phyloP scores from a whole-genome alignment of 352 stramenopile species.

The Pythium insidiosum region DNA sequence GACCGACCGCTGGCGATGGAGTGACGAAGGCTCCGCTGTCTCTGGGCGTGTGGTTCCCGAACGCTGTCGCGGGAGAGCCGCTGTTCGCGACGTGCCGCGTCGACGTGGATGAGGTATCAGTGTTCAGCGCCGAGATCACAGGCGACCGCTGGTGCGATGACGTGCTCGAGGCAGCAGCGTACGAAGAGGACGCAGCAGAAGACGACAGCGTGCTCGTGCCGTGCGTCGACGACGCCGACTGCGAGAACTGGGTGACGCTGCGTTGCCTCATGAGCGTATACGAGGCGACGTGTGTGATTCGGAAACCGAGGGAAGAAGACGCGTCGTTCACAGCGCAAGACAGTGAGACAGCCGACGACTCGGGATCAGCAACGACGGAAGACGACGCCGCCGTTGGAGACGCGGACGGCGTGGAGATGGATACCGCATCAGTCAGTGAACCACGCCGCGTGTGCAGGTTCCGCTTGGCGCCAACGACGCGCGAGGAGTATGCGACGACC shows the following conservation, averaged over 20 bases:
- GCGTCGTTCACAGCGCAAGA: no score
- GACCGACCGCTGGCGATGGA: neutral
- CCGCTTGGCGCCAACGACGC: slow-evolving; percentile 6
- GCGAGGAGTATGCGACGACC: slow-evolving; percentile 1
- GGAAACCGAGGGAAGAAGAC: neutral
- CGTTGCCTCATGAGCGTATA: slow-evolving; percentile 63
- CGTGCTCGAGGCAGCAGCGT: neutral
- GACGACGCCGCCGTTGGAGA: no score
- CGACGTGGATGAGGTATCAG: slow-evolving; percentile 34
- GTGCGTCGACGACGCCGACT: slow-evolving; percentile 29
- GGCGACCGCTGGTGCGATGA: slow-evolving; percentile 58
- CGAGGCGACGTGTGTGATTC: slow-evolving; percentile 31
- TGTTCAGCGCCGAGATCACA: slow-evolving; percentile 50
- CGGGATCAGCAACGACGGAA: neutral
- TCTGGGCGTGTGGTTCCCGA: slow-evolving; percentile 63
- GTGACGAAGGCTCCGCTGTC: slow-evolving; percentile 18
- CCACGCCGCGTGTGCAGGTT: slow-evolving; percentile 8
- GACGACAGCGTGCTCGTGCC: slow-evolving; percentile 14
- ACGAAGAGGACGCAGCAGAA: no score
- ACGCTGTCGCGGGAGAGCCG: slow-evolving; percentile 46
- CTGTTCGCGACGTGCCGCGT: slow-evolving; percentile 42
- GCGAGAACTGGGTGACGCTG: slow-evolving; percentile 26
- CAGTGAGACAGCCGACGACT: neutral
- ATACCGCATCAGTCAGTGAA: no score
- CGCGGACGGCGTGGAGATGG: no score